Base-by-base conservation (phyloP, 371 early-diverging fungal species). In the Massospora cicadina region DNA sequence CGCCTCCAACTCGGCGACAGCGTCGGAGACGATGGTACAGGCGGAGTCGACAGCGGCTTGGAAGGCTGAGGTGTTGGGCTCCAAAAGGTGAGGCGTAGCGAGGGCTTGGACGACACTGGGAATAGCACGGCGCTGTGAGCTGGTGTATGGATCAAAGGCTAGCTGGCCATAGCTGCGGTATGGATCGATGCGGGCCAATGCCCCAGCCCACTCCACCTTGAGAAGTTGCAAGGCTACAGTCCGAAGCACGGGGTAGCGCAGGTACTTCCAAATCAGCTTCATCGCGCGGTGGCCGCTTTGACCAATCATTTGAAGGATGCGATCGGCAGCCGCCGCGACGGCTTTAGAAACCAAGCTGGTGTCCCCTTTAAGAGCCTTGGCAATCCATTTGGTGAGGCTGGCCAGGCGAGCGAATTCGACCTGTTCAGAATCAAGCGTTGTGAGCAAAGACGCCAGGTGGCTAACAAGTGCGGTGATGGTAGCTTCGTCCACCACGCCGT, bases 221-320 rank as follows among this genome's bases (percentile, higher is more conserved):
- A 24, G 12, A 33, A 12, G 23, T 23, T 24, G 24, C 7, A 62
- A 27, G 2, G 32, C 17, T 2, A 31, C 43, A 33, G 31, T 62
- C n/a, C 43, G 31, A 5, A 30, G 12, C 10, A 33, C 43, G 21
- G 62, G 62, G 43, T 62, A 62, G 2, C 43, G 62, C 21, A 33
- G 26, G 25, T 62, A 31, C 43, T 31, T 33, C 62, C 62, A 62
- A 2, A 62, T 33, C n/a, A 62, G 25, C 27, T 62, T 43, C 43
- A 62, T 33, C 10, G 33, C 26, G 17, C 31, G 12, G 25, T 62
- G 31, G 17, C 43, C 7, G 43, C 53, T 54, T 23, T 62, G 31
- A 31, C 62, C 62, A n/a, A 62, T 31, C 13, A 10, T 17, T 10
- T 10, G 21, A 31, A 28, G 33, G 53, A 33, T 33, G 32, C 25